phyloP scores from a whole-genome alignment of 2,329 filamentous ascomycete genomes.

The Ophiocordyceps robertsii region DNA sequence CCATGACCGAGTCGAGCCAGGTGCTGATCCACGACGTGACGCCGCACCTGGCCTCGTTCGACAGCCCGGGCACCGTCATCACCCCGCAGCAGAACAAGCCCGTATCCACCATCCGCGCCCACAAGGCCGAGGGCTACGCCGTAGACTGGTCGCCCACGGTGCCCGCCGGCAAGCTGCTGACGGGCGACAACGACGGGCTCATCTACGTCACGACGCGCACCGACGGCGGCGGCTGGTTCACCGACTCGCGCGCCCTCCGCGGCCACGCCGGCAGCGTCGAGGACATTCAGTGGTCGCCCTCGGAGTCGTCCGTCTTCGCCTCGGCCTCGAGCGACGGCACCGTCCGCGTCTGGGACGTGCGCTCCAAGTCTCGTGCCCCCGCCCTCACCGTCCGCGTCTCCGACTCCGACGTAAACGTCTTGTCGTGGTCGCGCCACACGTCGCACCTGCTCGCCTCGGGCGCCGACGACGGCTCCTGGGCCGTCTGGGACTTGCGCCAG shows the following conservation, averaged over 20 bases:
- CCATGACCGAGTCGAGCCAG: slow-evolving; percentile 82
- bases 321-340: slow-evolving; percentile 90
- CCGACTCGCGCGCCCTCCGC: slow-evolving; percentile 69
- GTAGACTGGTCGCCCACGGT: slow-evolving; percentile 84
- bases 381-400: slow-evolving; percentile 79
- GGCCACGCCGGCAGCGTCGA: slow-evolving; percentile 81
- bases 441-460: slow-evolving; percentile 83
- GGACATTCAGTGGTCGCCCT: slow-evolving; percentile 93
- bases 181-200: slow-evolving; percentile 78
- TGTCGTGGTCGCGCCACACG: slow-evolving; percentile 87
- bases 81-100: slow-evolving; percentile 79
- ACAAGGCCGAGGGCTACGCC: slow-evolving; percentile 89
- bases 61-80: slow-evolving; percentile 71
- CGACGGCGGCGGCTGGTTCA: slow-evolving; percentile 79
- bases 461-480: slow-evolving; percentile 88
- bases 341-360: slow-evolving; percentile 89
- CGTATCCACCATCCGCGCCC: slow-evolving; percentile 72
- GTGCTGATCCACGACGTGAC: slow-evolving; percentile 92
- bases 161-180: slow-evolving; percentile 72
- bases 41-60: slow-evolving; percentile 77
- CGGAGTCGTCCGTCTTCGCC: slow-evolving; percentile 84
- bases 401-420: slow-evolving; percentile 82
- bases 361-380: slow-evolving; percentile 79
- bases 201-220: slow-evolving; percentile 83
- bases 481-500: slow-evolving; percentile 88